These are phyloP conservation scores for Parafenestella ontariensis DNA, from an alignment of 2,329 filamentous ascomycete species.

Conservation along the genomic window DNA sequence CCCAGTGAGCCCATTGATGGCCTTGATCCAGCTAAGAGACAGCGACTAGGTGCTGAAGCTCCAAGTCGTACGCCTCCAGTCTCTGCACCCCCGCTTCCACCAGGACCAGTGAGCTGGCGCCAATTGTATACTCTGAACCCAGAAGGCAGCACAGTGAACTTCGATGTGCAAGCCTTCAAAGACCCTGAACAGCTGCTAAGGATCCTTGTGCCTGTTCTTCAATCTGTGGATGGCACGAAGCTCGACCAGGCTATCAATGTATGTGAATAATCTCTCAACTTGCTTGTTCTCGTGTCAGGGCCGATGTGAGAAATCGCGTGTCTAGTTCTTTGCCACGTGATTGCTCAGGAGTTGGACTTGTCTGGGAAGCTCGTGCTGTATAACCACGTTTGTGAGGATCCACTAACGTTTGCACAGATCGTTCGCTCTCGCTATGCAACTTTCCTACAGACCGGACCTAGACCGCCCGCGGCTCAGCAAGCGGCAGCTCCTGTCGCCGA, in stretches of 20 bases:
- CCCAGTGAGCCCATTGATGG: constrained; percentile 74
- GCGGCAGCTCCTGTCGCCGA: constrained; percentile 57
- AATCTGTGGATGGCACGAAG: constrained; percentile 71
- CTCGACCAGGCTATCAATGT: constrained; percentile 77
- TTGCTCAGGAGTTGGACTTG: background rate
- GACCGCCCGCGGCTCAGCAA: constrained; percentile 36
- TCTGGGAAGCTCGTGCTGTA: background rate
- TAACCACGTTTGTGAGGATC: background rate
- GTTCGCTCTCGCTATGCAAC: constrained; percentile 53
- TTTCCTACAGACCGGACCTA: constrained; percentile 41
- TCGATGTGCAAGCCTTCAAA: constrained; percentile 83
- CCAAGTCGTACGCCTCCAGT: constrained; percentile 58
- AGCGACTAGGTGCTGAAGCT: constrained; percentile 68
- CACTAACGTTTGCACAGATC: constrained; percentile 39
- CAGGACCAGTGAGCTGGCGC: constrained; percentile 78
- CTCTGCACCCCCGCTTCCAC: constrained; percentile 66
- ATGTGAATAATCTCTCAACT: constrained; percentile 44
- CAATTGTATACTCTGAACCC: constrained; percentile 87
- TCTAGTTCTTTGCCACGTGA: background rate
- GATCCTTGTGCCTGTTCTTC: constrained; percentile 81
- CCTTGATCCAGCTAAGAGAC: constrained; percentile 80
- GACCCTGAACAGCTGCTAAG: constrained; percentile 73
- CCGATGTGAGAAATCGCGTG: background rate
- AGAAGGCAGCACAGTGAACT: constrained; percentile 75
- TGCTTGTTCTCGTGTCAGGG: background rate